Base-by-base conservation (phyloP, 73 alveolate genomes). In the Paramecium caudatum region DNA sequence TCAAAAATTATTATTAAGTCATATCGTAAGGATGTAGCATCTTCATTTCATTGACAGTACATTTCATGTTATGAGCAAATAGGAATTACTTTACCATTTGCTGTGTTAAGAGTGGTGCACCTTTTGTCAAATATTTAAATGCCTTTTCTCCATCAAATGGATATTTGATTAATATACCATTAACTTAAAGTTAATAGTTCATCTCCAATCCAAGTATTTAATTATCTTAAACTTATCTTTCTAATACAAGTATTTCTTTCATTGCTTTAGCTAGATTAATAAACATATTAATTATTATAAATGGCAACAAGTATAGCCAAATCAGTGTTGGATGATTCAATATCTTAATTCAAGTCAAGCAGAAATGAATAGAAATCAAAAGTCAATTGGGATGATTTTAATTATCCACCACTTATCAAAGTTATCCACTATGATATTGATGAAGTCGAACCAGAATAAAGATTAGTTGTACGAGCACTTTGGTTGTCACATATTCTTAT, bases 391-490 rank as follows among this genome's bases (percentile, higher is more conserved):
- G 70, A 62, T 45, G 93, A 86, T 43, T 86, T 63, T 46, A 86
- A 86, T 33, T 86, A 86, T 45, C 93, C 93, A 27, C 93, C 93
- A 2, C 65, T 86, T 19, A 62, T 86, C 9, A 86, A 86, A 45
- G 90, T 86, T 13, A 86, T 86, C 23, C 93, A 86, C 65, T 86
- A 86, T 63, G 68, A 86, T 39, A 86, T 70, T 49, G 47, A 43
- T 25, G 93, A 86, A 41, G 82, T 86, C 5, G 46, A 86, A 6
- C 78, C 61, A 7, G 90, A 70, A 25, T 41, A 86, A 15, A 86
- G 88, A 62, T 45, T 45, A 55, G 46, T 63, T 21, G 93, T 74
- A 17, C 17, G 88, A 74, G 17, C 88, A 39, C 32, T 74, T 9
- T 74, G 88, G 88, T 74, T 74, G 47, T 74, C 88, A 74, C 49